These are phyloP conservation scores for Coemansia sp. DNA, from an alignment of 192 early-diverging fungal genomes.

Conservation along the genomic window DNA sequence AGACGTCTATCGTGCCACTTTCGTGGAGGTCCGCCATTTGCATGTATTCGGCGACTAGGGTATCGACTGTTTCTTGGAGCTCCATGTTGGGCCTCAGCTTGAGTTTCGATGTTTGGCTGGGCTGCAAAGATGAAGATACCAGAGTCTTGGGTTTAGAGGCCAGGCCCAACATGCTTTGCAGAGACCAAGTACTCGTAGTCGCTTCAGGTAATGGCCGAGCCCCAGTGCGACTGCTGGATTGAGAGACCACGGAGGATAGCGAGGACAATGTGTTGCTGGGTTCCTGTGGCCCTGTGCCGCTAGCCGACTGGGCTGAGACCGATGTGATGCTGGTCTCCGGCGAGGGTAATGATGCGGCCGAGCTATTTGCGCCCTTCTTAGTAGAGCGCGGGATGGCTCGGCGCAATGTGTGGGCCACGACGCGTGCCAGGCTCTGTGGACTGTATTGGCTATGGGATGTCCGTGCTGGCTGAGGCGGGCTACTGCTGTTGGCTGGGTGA, in stretches of 20 bases:
- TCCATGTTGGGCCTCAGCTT: background rate
- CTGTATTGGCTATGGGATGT: background rate
- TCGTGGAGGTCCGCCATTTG: slow-evolving; percentile 15
- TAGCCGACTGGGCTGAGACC: background rate
- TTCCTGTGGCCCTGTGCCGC: background rate
- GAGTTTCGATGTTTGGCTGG: background rate
- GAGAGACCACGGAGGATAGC: background rate
- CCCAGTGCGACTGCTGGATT: background rate
- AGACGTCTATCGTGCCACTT: slow-evolving; percentile 19
- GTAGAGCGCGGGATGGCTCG: background rate
- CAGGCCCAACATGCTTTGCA: background rate
- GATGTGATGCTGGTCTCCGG: background rate
- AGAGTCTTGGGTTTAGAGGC: background rate
- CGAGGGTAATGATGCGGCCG: background rate
- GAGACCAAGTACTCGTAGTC: background rate
- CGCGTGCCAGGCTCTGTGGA: background rate
- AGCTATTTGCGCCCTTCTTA: background rate
- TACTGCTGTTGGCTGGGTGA: background rate
- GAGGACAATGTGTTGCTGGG: background rate
- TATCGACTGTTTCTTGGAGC: background rate
- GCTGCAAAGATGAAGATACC: background rate
- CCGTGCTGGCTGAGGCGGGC: background rate
- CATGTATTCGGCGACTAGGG: slow-evolving; percentile 26
- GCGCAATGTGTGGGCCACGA: background rate
- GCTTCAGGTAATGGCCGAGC: background rate